Evolutionary conservation across 192 early-diverging fungal species (phyloP).

Genomic region (Mycoemilia scoparia): DNA sequence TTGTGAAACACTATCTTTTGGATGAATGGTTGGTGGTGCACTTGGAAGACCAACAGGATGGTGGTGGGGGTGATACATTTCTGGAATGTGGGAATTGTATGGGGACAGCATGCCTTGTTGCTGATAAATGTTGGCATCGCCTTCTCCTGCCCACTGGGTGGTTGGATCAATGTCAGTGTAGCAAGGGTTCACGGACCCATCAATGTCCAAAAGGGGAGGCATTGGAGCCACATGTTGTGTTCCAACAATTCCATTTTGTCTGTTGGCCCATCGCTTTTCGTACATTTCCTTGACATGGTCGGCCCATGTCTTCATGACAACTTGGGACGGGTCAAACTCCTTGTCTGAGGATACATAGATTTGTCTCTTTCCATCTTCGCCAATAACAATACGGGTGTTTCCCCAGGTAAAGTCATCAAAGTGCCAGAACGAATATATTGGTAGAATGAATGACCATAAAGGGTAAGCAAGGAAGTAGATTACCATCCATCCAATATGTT

Average conservation of each 20-base stretch:
- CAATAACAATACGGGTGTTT: conserved; percentile 73
- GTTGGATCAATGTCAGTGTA: conserved; percentile 14
- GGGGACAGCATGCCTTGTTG: neutral
- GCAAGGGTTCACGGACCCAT: conserved; percentile 12
- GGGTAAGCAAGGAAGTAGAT: conserved; percentile 82
- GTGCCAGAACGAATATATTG: conserved; percentile 94
- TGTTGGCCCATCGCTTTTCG: conserved; percentile 5
- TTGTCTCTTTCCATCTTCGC: conserved; percentile 46
- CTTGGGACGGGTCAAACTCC: conserved; percentile 68
- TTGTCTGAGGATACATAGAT: conserved; percentile 51
- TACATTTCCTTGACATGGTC: conserved; percentile 65
- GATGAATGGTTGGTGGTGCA: too few species aligned
- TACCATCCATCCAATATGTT: conserved; percentile 66
- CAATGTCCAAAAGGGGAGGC: too few species aligned
- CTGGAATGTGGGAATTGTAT: neutral
- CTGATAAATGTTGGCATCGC: neutral
- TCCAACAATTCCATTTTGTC: conserved; percentile 7
- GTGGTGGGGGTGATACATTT: too few species aligned
- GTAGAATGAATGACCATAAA: conserved; percentile 80
- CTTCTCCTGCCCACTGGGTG: conserved; percentile 3
- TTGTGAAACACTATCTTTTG: too few species aligned
- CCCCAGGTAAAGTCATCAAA: conserved; percentile 99
- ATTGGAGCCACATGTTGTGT: too few species aligned
- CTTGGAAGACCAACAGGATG: too few species aligned
- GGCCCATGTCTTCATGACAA: conserved; percentile 74